Evolutionary conservation across 2,329 filamentous ascomycete species (phyloP), one percentile per base, ranked within the genome.

Genomic region (Neoascochyta sp.): DNA sequence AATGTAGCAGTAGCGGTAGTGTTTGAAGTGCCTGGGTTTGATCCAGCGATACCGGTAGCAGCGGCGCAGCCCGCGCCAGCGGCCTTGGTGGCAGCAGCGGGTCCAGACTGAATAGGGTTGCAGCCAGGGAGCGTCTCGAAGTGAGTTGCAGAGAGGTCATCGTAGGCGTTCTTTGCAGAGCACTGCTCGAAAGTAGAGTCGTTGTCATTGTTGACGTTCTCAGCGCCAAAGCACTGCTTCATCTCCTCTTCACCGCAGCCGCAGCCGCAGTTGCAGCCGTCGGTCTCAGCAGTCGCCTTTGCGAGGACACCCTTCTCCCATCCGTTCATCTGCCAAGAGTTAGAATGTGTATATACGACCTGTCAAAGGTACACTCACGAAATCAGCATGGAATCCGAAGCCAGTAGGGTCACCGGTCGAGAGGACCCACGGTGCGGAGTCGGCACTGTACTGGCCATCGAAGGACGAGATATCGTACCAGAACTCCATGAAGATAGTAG

Each of bases 401-500:
- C 61, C 61, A 15, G 58, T 63, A 6, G 61, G 51, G 34, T 64
- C 61, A 19, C 60, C 61, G 31, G 58, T 57, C 16, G 60, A 45
- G 15, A 64, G 38, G 3, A 58, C 52, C 58, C 57, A 64, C 0
- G 61, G 61, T 18, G 38, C 36, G 21, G 46, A 43, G 31, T 51
- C 44, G 14, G 52, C 36, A 15, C 39, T 46, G 35, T 62, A 64
- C 18, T 57, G 43, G 12, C 49, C 52, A 26, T 60, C 47, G 30
- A 63, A 64, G 1, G 44, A 36, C 2, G 49, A 50, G 24, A 60
- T 40, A 30, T 63, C 58, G 28, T 60, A 64, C 60, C 60, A 63
- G 36, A 62, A 63, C 39, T 64, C 61, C 12, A 63, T 55, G 43
- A 64, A 63, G 31, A 64, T 57, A 20, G 50, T 52, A 8, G 61